Evolutionary conservation across 306 rosid species (phyloP).

Genomic region (Mimosa bimucronata): DNA sequence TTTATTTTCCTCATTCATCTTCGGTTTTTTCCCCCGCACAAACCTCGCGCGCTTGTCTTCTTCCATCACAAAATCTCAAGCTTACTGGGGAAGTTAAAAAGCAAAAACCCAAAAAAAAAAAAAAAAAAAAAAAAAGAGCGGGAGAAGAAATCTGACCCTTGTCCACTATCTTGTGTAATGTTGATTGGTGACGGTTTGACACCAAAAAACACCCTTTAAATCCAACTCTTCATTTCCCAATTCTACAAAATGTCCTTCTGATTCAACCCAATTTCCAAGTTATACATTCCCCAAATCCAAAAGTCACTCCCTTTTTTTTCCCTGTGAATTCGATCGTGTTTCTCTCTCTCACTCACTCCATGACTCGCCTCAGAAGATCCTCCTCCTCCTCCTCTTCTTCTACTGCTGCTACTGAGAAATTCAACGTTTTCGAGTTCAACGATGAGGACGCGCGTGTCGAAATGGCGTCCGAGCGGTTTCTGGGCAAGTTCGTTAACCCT

Average conservation of each 20-base stretch:
- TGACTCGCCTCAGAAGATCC: slow-evolving; percentile 48
- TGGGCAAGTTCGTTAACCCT: slow-evolving; percentile 43
- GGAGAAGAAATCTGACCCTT: too few species aligned
- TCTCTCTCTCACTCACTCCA: slow-evolving; percentile 23
- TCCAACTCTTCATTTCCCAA: background rate
- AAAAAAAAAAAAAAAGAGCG: too few species aligned
- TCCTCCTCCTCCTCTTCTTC: slow-evolving; percentile 36
- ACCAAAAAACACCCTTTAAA: too few species aligned
- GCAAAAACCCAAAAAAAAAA: too few species aligned
- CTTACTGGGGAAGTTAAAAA: too few species aligned
- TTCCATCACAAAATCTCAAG: too few species aligned
- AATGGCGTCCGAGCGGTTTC: slow-evolving; percentile 24
- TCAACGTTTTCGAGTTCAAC: slow-evolving; percentile 59
- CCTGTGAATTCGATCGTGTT: slow-evolving; percentile 6
- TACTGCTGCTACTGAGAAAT: slow-evolving; percentile 33
- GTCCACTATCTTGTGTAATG: too few species aligned
- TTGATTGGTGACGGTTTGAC: too few species aligned
- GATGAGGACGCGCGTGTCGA: slow-evolving; percentile 44
- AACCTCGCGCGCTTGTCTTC: too few species aligned
- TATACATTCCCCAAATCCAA: background rate
- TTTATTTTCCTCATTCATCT: too few species aligned
- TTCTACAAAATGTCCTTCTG: background rate
- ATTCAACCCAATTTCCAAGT: too few species aligned
- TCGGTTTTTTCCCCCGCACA: too few species aligned
- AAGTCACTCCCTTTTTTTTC: background rate